Percentiles rank a stretch among this genome's conserved stretches.
phyloP scores from a whole-genome alignment of 768 basidiomycete genomes.

The Auriculariales sp. region DNA sequence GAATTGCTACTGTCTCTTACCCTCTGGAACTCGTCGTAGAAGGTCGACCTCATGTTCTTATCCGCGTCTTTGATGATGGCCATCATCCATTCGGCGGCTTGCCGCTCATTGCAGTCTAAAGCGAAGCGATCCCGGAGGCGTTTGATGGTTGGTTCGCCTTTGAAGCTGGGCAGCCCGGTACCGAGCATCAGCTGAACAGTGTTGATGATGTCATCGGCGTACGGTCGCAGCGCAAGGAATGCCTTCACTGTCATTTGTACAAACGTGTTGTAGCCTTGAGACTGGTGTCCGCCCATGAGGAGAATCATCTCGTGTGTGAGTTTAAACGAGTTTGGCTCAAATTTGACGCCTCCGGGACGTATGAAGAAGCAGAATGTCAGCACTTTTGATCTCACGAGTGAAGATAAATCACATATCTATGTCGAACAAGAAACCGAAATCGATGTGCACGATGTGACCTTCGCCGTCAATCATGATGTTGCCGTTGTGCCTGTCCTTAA shows the following conservation, averaged over 20 bases:
- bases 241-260: constrained; percentile 89
- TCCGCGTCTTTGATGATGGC: constrained; percentile 79
- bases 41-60: constrained; percentile 85
- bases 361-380: constrained; percentile 13
- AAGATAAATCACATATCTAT: constrained; percentile 65
- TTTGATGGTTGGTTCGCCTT: constrained; percentile 84
- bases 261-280: constrained; percentile 90
- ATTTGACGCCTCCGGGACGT: constrained; percentile 92
- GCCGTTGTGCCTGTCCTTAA: constrained; percentile 97
- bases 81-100: constrained; percentile 92
- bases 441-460: constrained; percentile 93
- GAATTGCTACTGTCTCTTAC: constrained; percentile 26
- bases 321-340: constrained; percentile 96
- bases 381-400: constrained; percentile 8
- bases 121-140: constrained; percentile 79
- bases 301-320: constrained; percentile 97
- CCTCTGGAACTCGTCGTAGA: constrained; percentile 92
- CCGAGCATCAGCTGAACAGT: constrained; percentile 90
- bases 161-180: constrained; percentile 90
- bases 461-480: constrained; percentile 99
- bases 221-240: constrained; percentile 91
- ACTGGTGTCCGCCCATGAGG: constrained; percentile 90
- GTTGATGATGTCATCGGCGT: constrained; percentile 79
- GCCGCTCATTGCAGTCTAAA: constrained; percentile 65
- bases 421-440: constrained; percentile 93